A percentile compares a stretch with the other conserved stretches of the same genome.
Evolutionary conservation across 2,329 filamentous ascomycete genomes (phyloP).

Genomic region (Bretziella fagacearum): DNA sequence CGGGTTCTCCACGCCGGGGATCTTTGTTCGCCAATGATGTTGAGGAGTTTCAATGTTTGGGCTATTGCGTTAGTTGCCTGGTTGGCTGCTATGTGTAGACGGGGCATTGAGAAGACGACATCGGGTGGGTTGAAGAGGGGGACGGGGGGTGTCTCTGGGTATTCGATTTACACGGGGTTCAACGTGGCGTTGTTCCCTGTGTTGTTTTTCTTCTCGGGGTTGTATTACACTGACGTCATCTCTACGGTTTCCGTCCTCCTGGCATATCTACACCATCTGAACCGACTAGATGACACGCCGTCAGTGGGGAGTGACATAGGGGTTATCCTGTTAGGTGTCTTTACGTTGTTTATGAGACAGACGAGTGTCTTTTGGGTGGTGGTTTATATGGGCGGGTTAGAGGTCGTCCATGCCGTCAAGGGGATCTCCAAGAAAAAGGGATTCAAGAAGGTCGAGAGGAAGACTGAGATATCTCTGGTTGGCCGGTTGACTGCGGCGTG

Average conservation of each 20-base stretch:
- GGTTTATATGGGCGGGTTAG: conserved; percentile 51
- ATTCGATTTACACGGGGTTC: conserved; percentile 44
- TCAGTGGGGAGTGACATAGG: conserved; percentile 26
- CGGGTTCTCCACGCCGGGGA: conserved; percentile 8
- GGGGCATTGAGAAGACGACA: conserved; percentile 28
- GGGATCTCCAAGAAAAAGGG: conserved; percentile 19
- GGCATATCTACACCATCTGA: conserved; percentile 43
- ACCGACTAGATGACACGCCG: conserved; percentile 23
- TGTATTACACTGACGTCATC: conserved; percentile 89
- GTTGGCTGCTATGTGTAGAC: conserved; percentile 35
- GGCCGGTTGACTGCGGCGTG: conserved; percentile 24
- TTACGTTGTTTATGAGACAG: conserved; percentile 64
- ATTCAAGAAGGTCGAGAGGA: neutral
- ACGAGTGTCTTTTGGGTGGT: conserved; percentile 96
- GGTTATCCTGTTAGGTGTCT: conserved; percentile 40
- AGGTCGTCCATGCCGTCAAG: conserved; percentile 36
- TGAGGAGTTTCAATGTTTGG: conserved; percentile 34
- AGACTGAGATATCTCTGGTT: conserved; percentile 17
- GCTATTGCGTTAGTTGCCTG: conserved; percentile 27
- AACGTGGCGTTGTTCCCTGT: conserved; percentile 78
- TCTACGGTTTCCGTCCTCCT: conserved; percentile 61
- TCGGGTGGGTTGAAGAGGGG: no score
- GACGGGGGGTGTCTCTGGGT: conserved; percentile 17
- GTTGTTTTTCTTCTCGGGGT: conserved; percentile 84
- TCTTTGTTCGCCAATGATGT: conserved; percentile 25